Conservation (phyloP, 345 rosid species). For the Hypericum perforatum region DNA sequence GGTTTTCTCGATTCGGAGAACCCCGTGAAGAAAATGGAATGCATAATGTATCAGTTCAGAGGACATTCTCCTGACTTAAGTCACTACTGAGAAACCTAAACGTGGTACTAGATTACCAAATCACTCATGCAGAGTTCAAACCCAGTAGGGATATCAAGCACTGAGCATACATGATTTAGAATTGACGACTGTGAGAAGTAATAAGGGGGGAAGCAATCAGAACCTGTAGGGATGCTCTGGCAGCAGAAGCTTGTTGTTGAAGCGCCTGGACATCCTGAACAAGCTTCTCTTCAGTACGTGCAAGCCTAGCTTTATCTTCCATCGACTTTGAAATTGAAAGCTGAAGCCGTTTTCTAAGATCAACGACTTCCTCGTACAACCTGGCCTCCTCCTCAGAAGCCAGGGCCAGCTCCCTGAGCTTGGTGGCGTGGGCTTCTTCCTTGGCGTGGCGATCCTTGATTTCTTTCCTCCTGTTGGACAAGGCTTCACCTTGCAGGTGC, state of each 20-base stretch:
- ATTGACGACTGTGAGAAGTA: not conserved
- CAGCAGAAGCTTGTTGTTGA: conserved; percentile 54
- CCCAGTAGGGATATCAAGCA: not conserved
- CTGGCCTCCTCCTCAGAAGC: conserved; percentile 56
- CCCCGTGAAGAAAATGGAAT: too few species aligned
- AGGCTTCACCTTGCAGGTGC: conserved; percentile 37
- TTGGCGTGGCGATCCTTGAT: conserved; percentile 32
- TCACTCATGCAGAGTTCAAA: too few species aligned
- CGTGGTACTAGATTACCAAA: too few species aligned
- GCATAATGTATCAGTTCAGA: too few species aligned
- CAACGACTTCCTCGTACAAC: conserved; percentile 40
- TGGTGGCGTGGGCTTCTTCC: conserved; percentile 46
- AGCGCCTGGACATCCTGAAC: conserved; percentile 58
- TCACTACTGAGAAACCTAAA: too few species aligned
- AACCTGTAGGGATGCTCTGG: conserved; percentile 64
- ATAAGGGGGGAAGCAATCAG: conserved; percentile 9
- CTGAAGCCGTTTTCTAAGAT: conserved; percentile 46
- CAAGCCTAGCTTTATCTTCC: conserved; percentile 55
- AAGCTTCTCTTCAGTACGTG: conserved; percentile 59
- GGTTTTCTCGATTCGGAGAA: too few species aligned
- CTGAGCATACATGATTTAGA: not conserved
- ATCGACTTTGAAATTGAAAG: conserved; percentile 44
- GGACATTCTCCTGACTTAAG: too few species aligned
- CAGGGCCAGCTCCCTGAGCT: conserved; percentile 55
- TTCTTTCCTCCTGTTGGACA: conserved; percentile 45